phyloP scores from a whole-genome alignment of 495 filamentous ascomycete genomes.

The Aspergillus steynii region DNA sequence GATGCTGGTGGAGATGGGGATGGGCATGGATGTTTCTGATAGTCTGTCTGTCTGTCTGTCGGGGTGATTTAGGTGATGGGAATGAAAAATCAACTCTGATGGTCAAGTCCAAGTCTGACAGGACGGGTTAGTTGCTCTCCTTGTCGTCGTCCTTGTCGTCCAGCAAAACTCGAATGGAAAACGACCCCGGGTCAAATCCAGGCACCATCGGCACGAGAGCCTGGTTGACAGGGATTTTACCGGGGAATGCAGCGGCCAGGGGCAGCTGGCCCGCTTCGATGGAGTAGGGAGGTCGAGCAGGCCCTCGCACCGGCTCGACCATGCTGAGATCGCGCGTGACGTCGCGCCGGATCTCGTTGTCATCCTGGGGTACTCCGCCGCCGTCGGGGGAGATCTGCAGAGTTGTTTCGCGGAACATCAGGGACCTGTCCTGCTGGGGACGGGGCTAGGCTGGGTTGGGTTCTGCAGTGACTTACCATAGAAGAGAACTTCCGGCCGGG shows the following conservation, averaged over 20 bases:
- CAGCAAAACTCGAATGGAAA: slow-evolving; percentile 9
- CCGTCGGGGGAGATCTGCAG: slow-evolving; percentile 7
- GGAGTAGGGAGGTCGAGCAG: neutral
- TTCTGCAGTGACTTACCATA: slow-evolving; percentile 22
- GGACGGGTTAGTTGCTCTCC: neutral
- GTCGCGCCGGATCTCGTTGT: slow-evolving; percentile 15
- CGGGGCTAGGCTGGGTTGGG: neutral
- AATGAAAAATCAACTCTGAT: no score
- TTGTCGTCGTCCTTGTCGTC: slow-evolving; percentile 1
- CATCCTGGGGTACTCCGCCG: slow-evolving; percentile 6
- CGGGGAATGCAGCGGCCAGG: neutral
- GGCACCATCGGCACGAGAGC: neutral
- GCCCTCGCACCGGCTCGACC: slow-evolving; percentile 7
- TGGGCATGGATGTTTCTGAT: no score
- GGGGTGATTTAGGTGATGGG: no score
- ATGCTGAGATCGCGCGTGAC: slow-evolving; percentile 9
- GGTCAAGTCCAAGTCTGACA: no score
- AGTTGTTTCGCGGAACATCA: neutral
- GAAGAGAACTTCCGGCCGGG: slow-evolving; percentile 36
- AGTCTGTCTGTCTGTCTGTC: no score
- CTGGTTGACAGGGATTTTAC: neutral
- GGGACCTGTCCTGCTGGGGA: no score
- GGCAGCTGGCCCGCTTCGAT: neutral
- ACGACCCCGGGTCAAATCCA: slow-evolving; percentile 9
- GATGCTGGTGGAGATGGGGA: no score